These are phyloP conservation scores for Prinsepia uniflora DNA, from an alignment of 306 rosid species.

Conservation along the genomic window DNA sequence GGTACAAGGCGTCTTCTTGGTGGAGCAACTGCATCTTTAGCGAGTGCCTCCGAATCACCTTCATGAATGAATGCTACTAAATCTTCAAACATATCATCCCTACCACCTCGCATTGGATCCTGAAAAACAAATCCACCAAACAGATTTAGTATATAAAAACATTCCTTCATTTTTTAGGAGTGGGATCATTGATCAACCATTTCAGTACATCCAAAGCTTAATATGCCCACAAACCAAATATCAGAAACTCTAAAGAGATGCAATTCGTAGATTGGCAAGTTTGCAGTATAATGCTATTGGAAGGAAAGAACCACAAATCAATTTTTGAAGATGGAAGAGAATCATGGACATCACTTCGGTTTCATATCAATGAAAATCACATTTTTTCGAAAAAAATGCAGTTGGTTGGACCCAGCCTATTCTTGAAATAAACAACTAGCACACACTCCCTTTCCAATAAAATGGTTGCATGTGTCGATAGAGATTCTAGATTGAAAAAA, in stretches of 20 bases:
- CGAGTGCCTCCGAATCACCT: slow-evolving; percentile 59
- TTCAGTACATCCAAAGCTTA: no score
- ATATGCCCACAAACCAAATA: no score
- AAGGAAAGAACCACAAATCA: no score
- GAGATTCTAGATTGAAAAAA: slow-evolving; percentile 1
- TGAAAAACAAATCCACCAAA: slow-evolving; percentile 25
- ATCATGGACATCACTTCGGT: not conserved
- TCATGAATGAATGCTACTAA: slow-evolving; percentile 61
- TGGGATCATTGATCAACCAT: not conserved
- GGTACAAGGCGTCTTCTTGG: slow-evolving; percentile 88
- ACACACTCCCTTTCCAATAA: not conserved
- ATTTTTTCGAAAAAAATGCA: no score
- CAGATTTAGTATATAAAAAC: not conserved
- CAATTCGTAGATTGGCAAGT: no score
- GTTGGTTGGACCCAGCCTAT: not conserved
- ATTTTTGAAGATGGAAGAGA: not conserved
- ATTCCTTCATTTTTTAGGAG: not conserved
- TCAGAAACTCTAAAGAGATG: no score
- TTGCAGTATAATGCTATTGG: no score
- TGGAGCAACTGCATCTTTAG: slow-evolving; percentile 65
- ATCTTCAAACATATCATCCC: slow-evolving; percentile 73
- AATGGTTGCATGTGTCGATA: not conserved
- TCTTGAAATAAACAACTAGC: no score
- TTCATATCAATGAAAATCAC: not conserved
- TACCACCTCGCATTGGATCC: slow-evolving; percentile 99